phyloP scores from a whole-genome alignment of 371 early-diverging fungal species.

The Actinomortierella ambigua region DNA sequence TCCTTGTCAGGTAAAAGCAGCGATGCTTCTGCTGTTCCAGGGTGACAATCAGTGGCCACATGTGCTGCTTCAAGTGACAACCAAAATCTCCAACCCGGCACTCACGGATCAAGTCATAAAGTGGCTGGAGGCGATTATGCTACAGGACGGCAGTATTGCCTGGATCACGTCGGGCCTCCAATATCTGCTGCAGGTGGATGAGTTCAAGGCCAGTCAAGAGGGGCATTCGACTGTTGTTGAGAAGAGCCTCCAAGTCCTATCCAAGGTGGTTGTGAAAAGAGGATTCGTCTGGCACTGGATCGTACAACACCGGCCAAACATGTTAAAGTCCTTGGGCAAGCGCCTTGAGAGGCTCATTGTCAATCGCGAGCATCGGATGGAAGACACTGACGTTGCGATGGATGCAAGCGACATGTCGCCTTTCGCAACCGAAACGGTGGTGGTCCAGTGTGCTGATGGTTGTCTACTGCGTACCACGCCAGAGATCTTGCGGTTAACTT shows the following conservation, averaged over 20 bases:
- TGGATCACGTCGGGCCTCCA: conserved; percentile 23
- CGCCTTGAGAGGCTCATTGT: conserved; percentile 19
- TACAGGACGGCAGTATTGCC: conserved; percentile 14
- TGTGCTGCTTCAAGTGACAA: conserved; percentile 24
- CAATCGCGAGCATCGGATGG: conserved; percentile 18
- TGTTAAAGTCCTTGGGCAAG: conserved; percentile 14
- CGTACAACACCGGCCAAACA: conserved; percentile 2
- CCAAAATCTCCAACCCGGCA: conserved; percentile 20
- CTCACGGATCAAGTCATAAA: conserved; percentile 21
- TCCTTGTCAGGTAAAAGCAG: conserved; percentile 22
- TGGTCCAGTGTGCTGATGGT: conserved; percentile 18
- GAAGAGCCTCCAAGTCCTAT: conserved; percentile 22
- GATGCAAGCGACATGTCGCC: background rate
- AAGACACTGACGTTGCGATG: conserved; percentile 14
- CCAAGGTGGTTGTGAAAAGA: conserved; percentile 15
- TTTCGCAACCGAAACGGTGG: background rate
- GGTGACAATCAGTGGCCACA: conserved; percentile 22
- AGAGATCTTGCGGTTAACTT: too few species aligned
- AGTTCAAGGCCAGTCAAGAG: background rate
- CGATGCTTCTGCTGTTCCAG: conserved; percentile 31
- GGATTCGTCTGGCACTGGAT: conserved; percentile 33
- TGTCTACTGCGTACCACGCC: conserved; percentile 14
- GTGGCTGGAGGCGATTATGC: conserved; percentile 27
- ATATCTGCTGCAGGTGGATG: conserved; percentile 26
- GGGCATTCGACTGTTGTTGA: conserved; percentile 14